Base-by-base conservation (phyloP, 2,329 filamentous ascomycete species). In the Fusarium verrucosum region DNA sequence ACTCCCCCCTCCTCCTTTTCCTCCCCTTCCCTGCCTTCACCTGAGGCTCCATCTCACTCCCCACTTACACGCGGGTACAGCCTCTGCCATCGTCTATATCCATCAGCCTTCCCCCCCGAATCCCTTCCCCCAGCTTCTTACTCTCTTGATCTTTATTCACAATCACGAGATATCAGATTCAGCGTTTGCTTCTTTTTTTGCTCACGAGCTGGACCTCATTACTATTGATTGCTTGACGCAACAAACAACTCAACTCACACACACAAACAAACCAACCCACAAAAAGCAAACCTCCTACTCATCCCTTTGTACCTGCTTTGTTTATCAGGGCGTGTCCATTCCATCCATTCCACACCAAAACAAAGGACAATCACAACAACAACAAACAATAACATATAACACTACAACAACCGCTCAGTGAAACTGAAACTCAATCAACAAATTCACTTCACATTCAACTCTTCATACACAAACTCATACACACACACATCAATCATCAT, bases 161-260 rank as follows among this genome's bases (percentile, higher is more conserved):
- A 58, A n/a, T 53, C 49, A 32, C 32, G 14, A 52, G 37, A 40
- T 47, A 53, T 19, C 46, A 17, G 22, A 36, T 50, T 47, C 33
- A 58, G 49, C 55, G 37, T 42, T 50, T 54, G n/a, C 11, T 58
- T 36, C 45, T 44, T 14, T 58, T 36, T 49, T 44, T 46, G 35
- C 38, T 50, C 46, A 63, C 35, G 62, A 65, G 62, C 62, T 62
- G 62, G 62, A 53, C 43, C 61, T 70, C 58, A 50, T 54, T 42
- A 62, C 53, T 54, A 51, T 41, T 43, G n/a, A 42, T 57, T 66
- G 66, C 66, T 68, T 62, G 66, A 68, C 51, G 66, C 68, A 68
- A 46, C 35, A 47, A 54, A 37, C 53, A 49, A 51, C 54, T 35
- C 58, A 59, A 22, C 42, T 45, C 46, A 58, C 42, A 46, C n/a